Conservation (phyloP, 345 rosid species). For the Eucalyptus decipiens region DNA sequence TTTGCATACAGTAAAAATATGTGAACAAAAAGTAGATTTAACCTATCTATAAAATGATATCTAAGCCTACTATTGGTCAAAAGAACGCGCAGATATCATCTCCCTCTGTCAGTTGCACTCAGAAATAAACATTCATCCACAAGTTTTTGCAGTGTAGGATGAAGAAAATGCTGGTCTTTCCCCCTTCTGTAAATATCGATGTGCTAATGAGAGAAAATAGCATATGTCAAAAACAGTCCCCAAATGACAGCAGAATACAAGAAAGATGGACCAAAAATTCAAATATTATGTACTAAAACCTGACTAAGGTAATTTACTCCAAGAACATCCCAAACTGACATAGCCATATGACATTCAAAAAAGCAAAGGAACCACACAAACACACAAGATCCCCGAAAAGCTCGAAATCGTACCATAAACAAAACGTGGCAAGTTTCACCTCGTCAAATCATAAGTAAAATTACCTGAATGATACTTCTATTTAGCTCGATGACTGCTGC, state of each 20-base stretch:
- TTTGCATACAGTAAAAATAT: background rate
- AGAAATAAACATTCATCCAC: background rate
- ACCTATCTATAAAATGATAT: background rate
- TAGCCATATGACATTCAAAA: background rate
- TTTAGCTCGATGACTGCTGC: conserved; percentile 76
- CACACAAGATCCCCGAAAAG: background rate
- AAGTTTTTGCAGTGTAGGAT: background rate
- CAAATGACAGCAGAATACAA: background rate
- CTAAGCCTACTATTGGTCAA: background rate
- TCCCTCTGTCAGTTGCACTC: background rate
- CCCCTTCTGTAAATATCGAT: background rate
- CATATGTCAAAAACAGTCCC: background rate
- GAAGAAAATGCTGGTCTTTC: background rate
- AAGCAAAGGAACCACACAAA: background rate
- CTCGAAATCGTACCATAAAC: background rate
- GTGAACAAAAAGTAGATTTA: background rate
- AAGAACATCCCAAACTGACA: background rate
- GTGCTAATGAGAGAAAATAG: background rate
- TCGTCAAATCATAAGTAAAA: background rate
- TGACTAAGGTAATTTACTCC: background rate
- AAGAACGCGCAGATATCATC: background rate
- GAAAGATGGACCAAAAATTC: background rate
- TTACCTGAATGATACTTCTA: conserved; percentile 67
- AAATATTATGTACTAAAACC: background rate
- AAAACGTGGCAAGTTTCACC: background rate